These are phyloP conservation scores for Madurella fahalii DNA, from an alignment of 2,329 filamentous ascomycete genomes.

Conservation along the genomic window DNA sequence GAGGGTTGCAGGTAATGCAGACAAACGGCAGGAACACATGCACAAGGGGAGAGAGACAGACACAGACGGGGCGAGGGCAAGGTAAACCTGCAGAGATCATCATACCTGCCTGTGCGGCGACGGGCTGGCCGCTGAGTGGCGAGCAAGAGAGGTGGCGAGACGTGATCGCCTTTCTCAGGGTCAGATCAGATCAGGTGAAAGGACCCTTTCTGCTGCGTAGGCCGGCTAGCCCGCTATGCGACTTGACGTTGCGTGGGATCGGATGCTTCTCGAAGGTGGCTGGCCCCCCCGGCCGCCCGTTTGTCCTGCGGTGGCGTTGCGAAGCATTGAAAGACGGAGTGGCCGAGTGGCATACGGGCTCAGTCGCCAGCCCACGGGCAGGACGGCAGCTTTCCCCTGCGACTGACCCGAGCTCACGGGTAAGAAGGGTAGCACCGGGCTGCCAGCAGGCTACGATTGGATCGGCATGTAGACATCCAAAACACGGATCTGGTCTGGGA, in stretches of 20 bases:
- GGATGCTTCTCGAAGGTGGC: constrained; percentile 8
- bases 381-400: neutral
- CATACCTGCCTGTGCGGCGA: constrained; percentile 10
- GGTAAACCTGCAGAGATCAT: constrained; percentile 18
- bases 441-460: constrained; percentile 12
- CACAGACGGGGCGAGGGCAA: neutral
- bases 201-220: neutral
- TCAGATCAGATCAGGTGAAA: constrained; percentile 6
- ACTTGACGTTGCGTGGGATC: neutral
- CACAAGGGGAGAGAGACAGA: constrained; percentile 1
- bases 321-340: neutral
- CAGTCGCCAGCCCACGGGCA: neutral
- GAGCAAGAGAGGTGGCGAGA: constrained; percentile 3
- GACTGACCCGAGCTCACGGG: constrained; percentile 9
- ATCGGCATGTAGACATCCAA: constrained; percentile 21
- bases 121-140: neutral
- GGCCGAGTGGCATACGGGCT: neutral
- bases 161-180: constrained; percentile 4
- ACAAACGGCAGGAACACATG: neutral
- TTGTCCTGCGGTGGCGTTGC: neutral
- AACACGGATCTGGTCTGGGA: constrained; percentile 26
- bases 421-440: constrained; percentile 12
- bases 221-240: neutral
- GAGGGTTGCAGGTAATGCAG: neutral
- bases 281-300: neutral